phyloP scores from a whole-genome alignment of 1,284 basidiomycete species.

The Rhodotorula mucilaginosa region DNA sequence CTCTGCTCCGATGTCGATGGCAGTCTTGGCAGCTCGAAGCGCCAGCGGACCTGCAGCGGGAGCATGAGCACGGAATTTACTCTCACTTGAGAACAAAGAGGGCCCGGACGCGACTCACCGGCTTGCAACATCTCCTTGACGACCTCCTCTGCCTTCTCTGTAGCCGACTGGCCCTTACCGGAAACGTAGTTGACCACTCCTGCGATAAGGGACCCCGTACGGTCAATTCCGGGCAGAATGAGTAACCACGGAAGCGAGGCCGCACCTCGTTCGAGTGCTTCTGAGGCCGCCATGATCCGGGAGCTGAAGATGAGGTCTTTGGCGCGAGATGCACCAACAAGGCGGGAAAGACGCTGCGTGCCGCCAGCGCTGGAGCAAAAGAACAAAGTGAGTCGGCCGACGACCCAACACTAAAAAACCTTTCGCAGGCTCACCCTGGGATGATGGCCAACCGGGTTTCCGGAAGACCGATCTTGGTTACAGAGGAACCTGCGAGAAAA shows the following conservation, averaged over 20 bases:
- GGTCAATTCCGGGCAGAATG: neutral
- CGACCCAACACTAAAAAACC: neutral
- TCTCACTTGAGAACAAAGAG: neutral
- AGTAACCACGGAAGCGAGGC: neutral
- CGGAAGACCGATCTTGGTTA: slow-evolving; percentile 76
- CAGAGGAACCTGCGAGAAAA: slow-evolving; percentile 55
- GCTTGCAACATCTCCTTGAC: slow-evolving; percentile 67
- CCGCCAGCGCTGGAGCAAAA: slow-evolving; percentile 65
- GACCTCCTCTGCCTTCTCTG: slow-evolving; percentile 64
- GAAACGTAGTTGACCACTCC: slow-evolving; percentile 79
- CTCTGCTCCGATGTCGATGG: slow-evolving; percentile 75
- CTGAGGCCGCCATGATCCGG: slow-evolving; percentile 60
- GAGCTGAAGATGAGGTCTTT: slow-evolving; percentile 86
- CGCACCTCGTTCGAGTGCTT: slow-evolving; percentile 75
- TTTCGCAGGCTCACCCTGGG: slow-evolving; percentile 58
- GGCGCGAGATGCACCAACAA: slow-evolving; percentile 76
- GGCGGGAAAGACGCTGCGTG: slow-evolving; percentile 77
- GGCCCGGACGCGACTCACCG: slow-evolving; percentile 54
- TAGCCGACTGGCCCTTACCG: slow-evolving; percentile 58
- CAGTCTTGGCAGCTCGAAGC: slow-evolving; percentile 80
- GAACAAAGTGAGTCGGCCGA: neutral
- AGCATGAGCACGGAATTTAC: too few relatives aligned
- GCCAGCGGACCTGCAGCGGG: slow-evolving; percentile 73
- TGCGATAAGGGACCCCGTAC: slow-evolving; percentile 44
- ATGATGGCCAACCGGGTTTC: slow-evolving; percentile 87